A percentile compares a stretch with the other conserved stretches of the same genome.
Evolutionary conservation across 257 asterid species (phyloP).

Genomic region (Solanum raphanifolium): DNA sequence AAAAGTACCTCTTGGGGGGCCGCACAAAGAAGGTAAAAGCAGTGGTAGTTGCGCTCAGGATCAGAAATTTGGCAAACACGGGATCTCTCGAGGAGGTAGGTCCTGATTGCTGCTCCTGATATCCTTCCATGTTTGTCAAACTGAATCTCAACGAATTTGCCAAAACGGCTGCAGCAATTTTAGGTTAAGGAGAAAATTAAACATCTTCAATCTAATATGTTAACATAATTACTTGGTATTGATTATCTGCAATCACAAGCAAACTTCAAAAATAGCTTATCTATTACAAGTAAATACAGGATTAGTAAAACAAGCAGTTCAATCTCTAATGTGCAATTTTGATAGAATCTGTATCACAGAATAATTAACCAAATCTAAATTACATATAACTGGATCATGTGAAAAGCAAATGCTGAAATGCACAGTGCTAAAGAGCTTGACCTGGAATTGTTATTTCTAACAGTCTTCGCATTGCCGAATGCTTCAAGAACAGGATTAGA

Average conservation of each 20-base stretch:
- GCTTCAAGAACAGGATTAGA: slow-evolving; percentile 99
- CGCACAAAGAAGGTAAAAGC: slow-evolving; percentile 96
- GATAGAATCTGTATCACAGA: background rate
- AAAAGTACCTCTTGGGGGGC: slow-evolving; percentile 83
- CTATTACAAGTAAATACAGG: background rate
- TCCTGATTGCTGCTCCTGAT: slow-evolving; percentile 97
- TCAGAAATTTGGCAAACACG: slow-evolving; percentile 97
- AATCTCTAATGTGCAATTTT: background rate
- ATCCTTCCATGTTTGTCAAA: slow-evolving; percentile 96
- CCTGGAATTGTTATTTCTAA: slow-evolving; percentile 98
- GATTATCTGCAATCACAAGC: background rate
- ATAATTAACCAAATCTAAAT: background rate
- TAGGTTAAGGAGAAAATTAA: slow-evolving; percentile 20
- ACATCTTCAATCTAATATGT: background rate
- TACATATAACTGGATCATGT: background rate
- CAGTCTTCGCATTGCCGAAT: slow-evolving; percentile 98
- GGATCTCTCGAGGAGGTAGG: slow-evolving; percentile 97
- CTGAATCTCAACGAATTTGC: slow-evolving; percentile 97
- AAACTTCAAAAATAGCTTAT: background rate
- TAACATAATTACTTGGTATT: background rate
- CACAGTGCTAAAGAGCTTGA: slow-evolving; percentile 27
- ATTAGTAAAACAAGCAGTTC: background rate
- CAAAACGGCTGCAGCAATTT: slow-evolving; percentile 78
- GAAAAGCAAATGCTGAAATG: slow-evolving; percentile 9
- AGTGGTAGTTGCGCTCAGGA: slow-evolving; percentile 96